Evolutionary conservation across 2,329 filamentous ascomycete genomes (phyloP).

Genomic region (Fusarium mexicanum): DNA sequence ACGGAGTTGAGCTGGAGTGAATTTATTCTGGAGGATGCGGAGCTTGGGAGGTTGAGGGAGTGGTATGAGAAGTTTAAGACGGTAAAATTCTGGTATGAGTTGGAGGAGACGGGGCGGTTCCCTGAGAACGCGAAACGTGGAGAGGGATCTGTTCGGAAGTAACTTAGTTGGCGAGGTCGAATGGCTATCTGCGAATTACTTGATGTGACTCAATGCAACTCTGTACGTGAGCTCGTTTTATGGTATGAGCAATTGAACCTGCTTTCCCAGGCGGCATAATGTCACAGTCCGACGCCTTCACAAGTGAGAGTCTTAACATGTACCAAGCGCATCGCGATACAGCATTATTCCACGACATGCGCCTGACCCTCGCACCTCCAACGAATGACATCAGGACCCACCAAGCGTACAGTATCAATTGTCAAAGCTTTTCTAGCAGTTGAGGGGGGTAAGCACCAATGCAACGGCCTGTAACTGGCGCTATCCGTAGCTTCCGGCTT

Average conservation of each 20-base stretch:
- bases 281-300: neutral
- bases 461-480: neutral
- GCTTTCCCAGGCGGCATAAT: neutral
- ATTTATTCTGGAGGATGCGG: neutral
- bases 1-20: neutral
- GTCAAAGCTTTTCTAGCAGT: neutral
- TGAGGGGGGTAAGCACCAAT: neutral
- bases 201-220: neutral
- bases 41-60: neutral
- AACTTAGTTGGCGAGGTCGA: neutral
- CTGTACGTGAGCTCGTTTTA: too few relatives aligned
- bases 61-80: neutral
- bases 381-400: neutral
- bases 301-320: neutral
- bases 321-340: too few relatives aligned
- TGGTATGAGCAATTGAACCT: too few relatives aligned
- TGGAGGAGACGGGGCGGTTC: neutral
- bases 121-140: neutral
- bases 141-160: neutral
- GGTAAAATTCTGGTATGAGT: neutral
- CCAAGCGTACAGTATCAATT: too few relatives aligned
- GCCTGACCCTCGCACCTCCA: too few relatives aligned
- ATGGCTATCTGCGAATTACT: fast-evolving
- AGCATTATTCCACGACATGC: neutral
- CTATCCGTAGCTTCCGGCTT: neutral